Percentiles rank a stretch among this genome's conserved stretches.
Evolutionary conservation across 139 green algal genomes (phyloP).

Genomic region (Spirogloea muscicola): DNA sequence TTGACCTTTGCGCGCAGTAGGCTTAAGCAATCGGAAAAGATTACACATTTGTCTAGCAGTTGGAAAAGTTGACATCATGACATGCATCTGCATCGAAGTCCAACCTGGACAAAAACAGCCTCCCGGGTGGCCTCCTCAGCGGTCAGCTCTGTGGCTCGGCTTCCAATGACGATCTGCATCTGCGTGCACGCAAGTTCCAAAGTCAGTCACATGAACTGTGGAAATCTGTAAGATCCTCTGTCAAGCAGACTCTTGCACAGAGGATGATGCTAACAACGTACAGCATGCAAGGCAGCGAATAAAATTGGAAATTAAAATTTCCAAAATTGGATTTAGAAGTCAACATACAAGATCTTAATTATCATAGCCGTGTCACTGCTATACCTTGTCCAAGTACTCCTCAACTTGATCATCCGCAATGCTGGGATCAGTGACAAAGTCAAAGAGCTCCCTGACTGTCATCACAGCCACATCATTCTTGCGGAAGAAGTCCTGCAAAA

Average conservation of each 20-base stretch:
- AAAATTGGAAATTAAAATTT: conserved; percentile 22
- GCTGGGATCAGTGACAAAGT: conserved; percentile 89
- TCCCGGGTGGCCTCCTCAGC: conserved; percentile 26
- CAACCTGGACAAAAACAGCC: conserved; percentile 36
- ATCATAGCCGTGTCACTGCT: no score
- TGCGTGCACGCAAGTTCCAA: not conserved
- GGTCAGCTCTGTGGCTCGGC: conserved; percentile 14
- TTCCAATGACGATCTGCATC: conserved; percentile 39
- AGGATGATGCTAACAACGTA: conserved; percentile 1
- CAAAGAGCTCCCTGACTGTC: conserved; percentile 88
- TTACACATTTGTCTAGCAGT: not conserved
- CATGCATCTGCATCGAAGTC: no score
- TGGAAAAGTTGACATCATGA: not conserved
- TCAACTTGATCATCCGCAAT: conserved; percentile 78
- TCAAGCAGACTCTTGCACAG: not conserved
- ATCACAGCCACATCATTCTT: conserved; percentile 71
- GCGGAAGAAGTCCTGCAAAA: conserved; percentile 87
- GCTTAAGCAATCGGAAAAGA: not conserved
- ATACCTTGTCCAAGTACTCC: conserved; percentile 68
- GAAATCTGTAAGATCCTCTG: not conserved
- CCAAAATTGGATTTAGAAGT: conserved; percentile 12
- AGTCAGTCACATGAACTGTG: not conserved
- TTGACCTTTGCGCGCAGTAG: not conserved
- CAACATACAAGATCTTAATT: not conserved
- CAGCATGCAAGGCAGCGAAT: not conserved